Percentiles rank a stretch among this genome's conserved stretches.
phyloP scores from a whole-genome alignment of 2,329 filamentous ascomycete species.

The Penicillium sp. region DNA sequence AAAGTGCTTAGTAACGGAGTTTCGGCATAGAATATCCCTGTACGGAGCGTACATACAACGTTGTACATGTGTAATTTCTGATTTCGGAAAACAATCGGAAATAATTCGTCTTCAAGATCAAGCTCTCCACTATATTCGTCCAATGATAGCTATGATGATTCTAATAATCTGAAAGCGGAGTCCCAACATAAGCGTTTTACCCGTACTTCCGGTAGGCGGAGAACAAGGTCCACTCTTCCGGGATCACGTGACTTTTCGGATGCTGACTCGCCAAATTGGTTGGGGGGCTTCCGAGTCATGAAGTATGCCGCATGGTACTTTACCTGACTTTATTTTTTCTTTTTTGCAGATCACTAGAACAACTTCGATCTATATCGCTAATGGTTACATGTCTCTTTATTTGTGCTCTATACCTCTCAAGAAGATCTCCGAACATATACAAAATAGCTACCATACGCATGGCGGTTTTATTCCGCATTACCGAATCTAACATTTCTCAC shows the following conservation, averaged over 20 bases:
- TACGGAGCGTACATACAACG: too few relatives aligned
- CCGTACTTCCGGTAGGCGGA: neutral
- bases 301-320: neutral
- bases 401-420: too few relatives aligned
- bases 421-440: too few relatives aligned
- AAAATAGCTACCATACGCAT: too few relatives aligned
- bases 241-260: neutral
- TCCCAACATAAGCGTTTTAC: neutral
- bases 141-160: conserved; percentile 18
- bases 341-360: too few relatives aligned
- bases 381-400: too few relatives aligned
- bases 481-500: too few relatives aligned
- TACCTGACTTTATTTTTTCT: too few relatives aligned
- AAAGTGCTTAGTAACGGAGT: neutral
- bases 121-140: neutral
- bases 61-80: neutral
- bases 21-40: neutral
- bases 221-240: neutral
- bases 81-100: neutral
- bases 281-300: neutral
- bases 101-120: neutral
- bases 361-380: too few relatives aligned
- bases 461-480: too few relatives aligned
- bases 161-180: neutral
- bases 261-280: neutral